phyloP scores from a whole-genome alignment of 805 yeast species.

The Yamadazyma scolyti region DNA sequence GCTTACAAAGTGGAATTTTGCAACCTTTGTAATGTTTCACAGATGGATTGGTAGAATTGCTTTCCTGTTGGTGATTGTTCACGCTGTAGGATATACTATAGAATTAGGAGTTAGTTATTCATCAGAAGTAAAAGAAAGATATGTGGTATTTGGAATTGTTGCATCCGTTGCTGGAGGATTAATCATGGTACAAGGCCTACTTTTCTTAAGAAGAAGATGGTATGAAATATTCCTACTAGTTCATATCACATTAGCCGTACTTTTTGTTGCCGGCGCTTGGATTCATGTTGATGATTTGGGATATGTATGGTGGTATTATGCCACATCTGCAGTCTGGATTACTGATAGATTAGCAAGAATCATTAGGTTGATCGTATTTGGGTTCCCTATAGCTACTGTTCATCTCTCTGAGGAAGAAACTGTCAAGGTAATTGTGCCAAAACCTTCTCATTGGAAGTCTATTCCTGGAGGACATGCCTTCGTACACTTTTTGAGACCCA shows the following conservation, averaged over 20 bases:
- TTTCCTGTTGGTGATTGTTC: conserved; percentile 40
- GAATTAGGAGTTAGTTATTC: conserved; percentile 8
- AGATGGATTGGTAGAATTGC: conserved; percentile 52
- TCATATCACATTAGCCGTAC: conserved; percentile 30
- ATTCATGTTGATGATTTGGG: conserved; percentile 42
- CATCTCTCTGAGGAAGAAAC: conserved; percentile 36
- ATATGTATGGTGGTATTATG: conserved; percentile 22
- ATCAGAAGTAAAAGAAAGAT: conserved; percentile 14
- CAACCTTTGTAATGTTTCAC: conserved; percentile 56
- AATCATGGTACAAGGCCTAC: conserved; percentile 47
- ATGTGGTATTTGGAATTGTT: conserved; percentile 25
- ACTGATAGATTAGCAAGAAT: conserved; percentile 33
- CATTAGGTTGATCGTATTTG: conserved; percentile 28
- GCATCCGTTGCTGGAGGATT: conserved; percentile 32
- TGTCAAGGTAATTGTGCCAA: conserved; percentile 32
- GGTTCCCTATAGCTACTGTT: conserved; percentile 29
- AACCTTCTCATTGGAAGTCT: conserved; percentile 34
- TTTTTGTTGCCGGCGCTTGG: conserved; percentile 55
- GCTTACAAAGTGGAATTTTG: conserved; percentile 51
- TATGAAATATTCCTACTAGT: conserved; percentile 49
- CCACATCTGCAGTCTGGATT: conserved; percentile 35
- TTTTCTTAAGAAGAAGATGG: conserved; percentile 44
- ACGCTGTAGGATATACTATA: conserved; percentile 49
- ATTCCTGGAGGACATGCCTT: conserved; percentile 42
- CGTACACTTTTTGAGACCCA: conserved; percentile 29